Percentiles rank a stretch among this genome's conserved stretches.
Conservation (phyloP, 768 basidiomycete genomes). For the Trametes cingulata region DNA sequence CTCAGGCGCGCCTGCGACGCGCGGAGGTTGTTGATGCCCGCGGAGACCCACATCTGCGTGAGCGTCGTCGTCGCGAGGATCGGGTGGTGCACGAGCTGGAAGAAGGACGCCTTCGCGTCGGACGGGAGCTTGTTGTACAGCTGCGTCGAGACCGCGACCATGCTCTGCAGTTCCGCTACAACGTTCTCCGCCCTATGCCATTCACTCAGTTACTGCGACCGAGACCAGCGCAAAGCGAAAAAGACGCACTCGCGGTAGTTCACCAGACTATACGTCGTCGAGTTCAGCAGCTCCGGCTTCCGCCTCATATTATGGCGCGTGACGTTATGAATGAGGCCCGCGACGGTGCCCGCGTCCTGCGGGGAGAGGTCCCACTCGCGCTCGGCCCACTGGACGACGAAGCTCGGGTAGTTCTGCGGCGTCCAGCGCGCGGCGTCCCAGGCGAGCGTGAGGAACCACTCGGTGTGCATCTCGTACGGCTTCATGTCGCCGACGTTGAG, state of each 20-base stretch:
- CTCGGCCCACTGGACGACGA: constrained; percentile 58
- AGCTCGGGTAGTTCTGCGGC: constrained; percentile 51
- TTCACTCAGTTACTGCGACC: background rate
- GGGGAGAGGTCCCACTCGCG: constrained; percentile 59
- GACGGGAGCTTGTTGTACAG: constrained; percentile 54
- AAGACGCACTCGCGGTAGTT: constrained; percentile 71
- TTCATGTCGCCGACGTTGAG: constrained; percentile 78
- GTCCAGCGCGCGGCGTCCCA: constrained; percentile 62
- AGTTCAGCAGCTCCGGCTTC: constrained; percentile 66
- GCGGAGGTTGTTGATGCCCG: constrained; percentile 61
- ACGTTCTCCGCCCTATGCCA: constrained; percentile 43
- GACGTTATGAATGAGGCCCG: constrained; percentile 55
- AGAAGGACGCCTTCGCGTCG: constrained; percentile 59
- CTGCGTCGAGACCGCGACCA: constrained; percentile 50
- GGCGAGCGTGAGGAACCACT: constrained; percentile 66
- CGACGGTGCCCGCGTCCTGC: constrained; percentile 43
- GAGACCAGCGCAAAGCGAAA: background rate
- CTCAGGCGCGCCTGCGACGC: constrained; percentile 66
- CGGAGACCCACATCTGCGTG: constrained; percentile 56
- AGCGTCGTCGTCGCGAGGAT: constrained; percentile 60
- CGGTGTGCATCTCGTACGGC: constrained; percentile 69
- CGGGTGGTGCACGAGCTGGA: constrained; percentile 69
- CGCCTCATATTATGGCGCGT: constrained; percentile 58
- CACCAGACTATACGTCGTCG: constrained; percentile 60
- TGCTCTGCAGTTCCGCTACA: constrained; percentile 49